phyloP scores from a whole-genome alignment of 371 early-diverging fungal genomes.

The Globomyces sp. region DNA sequence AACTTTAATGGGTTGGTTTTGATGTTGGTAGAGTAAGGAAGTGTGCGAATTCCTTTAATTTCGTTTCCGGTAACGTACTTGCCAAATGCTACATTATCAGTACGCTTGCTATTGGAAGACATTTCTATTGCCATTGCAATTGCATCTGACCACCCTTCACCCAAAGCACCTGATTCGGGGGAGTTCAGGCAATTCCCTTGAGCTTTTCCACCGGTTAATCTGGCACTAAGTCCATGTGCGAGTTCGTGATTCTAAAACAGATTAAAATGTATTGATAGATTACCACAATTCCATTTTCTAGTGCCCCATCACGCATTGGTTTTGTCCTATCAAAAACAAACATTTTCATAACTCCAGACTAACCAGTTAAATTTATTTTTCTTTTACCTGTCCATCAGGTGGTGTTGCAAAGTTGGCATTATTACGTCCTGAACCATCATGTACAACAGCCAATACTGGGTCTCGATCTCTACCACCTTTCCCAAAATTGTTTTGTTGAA shows the following conservation, averaged over 20 bases:
- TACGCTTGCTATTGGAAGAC: conserved; percentile 49
- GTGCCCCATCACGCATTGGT: conserved; percentile 40
- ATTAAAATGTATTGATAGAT: too few relatives aligned
- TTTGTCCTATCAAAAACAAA: conserved; percentile 37
- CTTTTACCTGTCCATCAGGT: conserved; percentile 41
- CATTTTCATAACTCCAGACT: conserved; percentile 42
- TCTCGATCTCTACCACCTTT: conserved; percentile 50
- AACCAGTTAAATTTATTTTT: too few relatives aligned
- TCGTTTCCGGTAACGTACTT: conserved; percentile 61
- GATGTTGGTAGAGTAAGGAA: conserved; percentile 47
- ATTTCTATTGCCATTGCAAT: conserved; percentile 74
- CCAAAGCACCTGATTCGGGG: conserved; percentile 89
- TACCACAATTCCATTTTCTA: conserved; percentile 49
- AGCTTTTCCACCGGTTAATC: conserved; percentile 87
- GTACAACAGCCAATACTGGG: conserved; percentile 27
- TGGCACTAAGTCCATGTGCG: conserved; percentile 83
- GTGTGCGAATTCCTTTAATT: conserved; percentile 75
- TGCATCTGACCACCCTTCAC: conserved; percentile 94
- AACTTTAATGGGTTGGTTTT: conserved; percentile 32
- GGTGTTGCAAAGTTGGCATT: conserved; percentile 46
- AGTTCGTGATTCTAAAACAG: conserved; percentile 71
- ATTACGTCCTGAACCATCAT: conserved; percentile 37
- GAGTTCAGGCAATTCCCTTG: conserved; percentile 82
- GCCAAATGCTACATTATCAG: conserved; percentile 67
- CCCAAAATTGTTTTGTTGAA: conserved; percentile 79